phyloP scores from a whole-genome alignment of 2,329 filamentous ascomycete genomes.

The Blastomyces gilchristii region DNA sequence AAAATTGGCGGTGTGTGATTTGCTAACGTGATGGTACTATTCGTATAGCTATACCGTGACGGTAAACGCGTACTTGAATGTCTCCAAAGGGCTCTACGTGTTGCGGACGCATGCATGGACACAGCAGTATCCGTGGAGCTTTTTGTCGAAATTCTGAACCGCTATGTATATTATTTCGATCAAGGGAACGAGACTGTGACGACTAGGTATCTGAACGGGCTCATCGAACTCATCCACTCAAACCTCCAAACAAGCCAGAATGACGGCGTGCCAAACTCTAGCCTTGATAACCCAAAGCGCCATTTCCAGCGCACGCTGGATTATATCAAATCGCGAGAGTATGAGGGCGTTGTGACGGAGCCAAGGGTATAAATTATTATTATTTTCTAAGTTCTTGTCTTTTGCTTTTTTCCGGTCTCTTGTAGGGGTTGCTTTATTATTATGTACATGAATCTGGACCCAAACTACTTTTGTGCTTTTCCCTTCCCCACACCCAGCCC shows the following conservation, averaged over 20 bases:
- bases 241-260: conserved; percentile 80
- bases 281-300: conserved; percentile 77
- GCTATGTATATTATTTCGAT: conserved; percentile 99
- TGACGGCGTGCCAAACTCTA: conserved; percentile 46
- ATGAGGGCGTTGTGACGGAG: conserved; percentile 77
- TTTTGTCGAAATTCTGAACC: conserved; percentile 95
- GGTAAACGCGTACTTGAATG: conserved; percentile 96
- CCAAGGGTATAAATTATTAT: conserved; percentile 35
- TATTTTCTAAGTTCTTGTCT: neutral
- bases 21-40: neutral
- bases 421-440: neutral
- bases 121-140: conserved; percentile 92
- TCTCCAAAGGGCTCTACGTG: conserved; percentile 83
- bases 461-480: neutral
- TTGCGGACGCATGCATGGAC: conserved; percentile 98
- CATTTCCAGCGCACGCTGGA: conserved; percentile 94
- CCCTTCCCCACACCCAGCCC: too few relatives aligned
- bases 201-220: conserved; percentile 92
- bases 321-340: conserved; percentile 83
- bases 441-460: conserved; percentile 3
- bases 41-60: conserved; percentile 68
- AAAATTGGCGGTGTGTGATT: neutral
- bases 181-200: conserved; percentile 98
- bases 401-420: too few relatives aligned
- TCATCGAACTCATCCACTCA: conserved; percentile 96